Evolutionary conservation across 1,284 basidiomycete species (phyloP).

Genomic region (Irpex lacteus): DNA sequence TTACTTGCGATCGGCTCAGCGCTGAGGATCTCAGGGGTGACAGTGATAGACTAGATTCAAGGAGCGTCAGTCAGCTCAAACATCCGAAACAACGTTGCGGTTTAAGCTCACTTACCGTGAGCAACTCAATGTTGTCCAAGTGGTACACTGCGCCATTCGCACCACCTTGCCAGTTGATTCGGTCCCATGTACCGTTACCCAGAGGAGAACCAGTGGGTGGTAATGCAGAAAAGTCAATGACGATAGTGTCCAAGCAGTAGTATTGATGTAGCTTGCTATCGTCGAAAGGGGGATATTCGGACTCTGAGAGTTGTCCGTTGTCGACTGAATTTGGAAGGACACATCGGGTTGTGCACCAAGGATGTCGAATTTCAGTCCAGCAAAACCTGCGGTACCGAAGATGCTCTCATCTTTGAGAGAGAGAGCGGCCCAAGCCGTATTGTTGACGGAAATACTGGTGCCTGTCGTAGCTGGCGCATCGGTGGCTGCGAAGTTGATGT

Average conservation of each 20-base stretch:
- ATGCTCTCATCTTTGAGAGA: conserved; percentile 39
- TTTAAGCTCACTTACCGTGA: conserved; percentile 28
- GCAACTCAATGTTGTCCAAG: conserved; percentile 44
- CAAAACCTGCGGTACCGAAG: conserved; percentile 32
- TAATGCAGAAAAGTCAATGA: conserved; percentile 42
- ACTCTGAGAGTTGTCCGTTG: conserved; percentile 32
- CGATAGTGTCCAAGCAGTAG: conserved; percentile 37
- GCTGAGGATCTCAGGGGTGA: conserved; percentile 44
- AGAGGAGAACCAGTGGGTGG: conserved; percentile 36
- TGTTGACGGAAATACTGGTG: conserved; percentile 38
- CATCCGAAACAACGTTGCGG: conserved; percentile 20
- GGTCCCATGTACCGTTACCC: conserved; percentile 42
- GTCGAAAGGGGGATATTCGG: conserved; percentile 39
- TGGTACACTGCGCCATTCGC: conserved; percentile 44
- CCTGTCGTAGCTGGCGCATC: not conserved
- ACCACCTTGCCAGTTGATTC: conserved; percentile 45
- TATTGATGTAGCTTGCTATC: conserved; percentile 34
- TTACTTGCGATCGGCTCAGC: conserved; percentile 47
- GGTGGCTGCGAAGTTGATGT: not conserved
- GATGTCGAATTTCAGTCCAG: conserved; percentile 45
- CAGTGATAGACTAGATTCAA: conserved; percentile 28
- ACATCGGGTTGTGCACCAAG: conserved; percentile 37
- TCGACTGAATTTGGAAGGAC: conserved; percentile 36
- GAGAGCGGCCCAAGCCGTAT: conserved; percentile 38
- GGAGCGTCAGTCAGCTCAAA: not conserved